A percentile compares a stretch with the other conserved stretches of the same genome.
Evolutionary conservation across 2,329 filamentous ascomycete species (phyloP).

Genomic region (Aspergillus pseudoterreus): DNA sequence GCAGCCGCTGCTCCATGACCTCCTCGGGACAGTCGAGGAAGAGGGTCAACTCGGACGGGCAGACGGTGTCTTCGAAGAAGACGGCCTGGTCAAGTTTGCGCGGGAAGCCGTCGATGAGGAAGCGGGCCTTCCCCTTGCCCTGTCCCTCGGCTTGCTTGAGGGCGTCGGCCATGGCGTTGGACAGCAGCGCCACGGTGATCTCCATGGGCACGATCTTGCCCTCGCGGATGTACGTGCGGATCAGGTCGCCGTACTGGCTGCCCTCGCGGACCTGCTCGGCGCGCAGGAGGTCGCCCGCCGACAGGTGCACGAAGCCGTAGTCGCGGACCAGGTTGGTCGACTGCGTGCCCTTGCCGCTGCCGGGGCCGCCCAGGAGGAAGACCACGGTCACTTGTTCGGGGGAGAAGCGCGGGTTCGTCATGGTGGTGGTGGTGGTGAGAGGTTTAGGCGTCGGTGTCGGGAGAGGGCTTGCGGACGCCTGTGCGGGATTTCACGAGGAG

Average conservation of each 20-base stretch:
- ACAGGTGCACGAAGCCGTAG: constrained; percentile 90
- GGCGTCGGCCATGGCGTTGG: constrained; percentile 81
- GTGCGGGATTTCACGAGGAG: constrained; percentile 49
- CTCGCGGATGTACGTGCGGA: constrained; percentile 89
- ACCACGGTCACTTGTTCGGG: constrained; percentile 81
- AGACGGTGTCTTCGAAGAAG: constrained; percentile 88
- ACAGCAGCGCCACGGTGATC: constrained; percentile 86
- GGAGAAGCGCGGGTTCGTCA: constrained; percentile 65
- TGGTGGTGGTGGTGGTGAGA: constrained; percentile 4
- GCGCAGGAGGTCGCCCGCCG: constrained; percentile 86
- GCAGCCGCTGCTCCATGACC: constrained; percentile 76
- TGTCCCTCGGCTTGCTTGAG: constrained; percentile 38
- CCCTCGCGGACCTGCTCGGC: constrained; percentile 87
- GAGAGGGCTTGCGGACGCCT: constrained; percentile 36
- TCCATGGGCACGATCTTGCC: constrained; percentile 98
- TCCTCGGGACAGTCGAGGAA: constrained; percentile 93
- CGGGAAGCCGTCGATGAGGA: constrained; percentile 80
- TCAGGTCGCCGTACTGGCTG: constrained; percentile 86
- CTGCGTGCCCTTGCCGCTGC: constrained; percentile 94
- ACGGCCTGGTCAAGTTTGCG: constrained; percentile 95
- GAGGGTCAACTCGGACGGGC: constrained; percentile 76
- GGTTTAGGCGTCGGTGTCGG: constrained; percentile 1
- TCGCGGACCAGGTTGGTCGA: constrained; percentile 81
- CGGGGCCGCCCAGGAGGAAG: constrained; percentile 93
- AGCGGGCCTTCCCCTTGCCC: constrained; percentile 56